These are phyloP conservation scores for Tetrapisispora namnaoensis DNA, from an alignment of 805 yeast genomes.

Conservation along the genomic window DNA sequence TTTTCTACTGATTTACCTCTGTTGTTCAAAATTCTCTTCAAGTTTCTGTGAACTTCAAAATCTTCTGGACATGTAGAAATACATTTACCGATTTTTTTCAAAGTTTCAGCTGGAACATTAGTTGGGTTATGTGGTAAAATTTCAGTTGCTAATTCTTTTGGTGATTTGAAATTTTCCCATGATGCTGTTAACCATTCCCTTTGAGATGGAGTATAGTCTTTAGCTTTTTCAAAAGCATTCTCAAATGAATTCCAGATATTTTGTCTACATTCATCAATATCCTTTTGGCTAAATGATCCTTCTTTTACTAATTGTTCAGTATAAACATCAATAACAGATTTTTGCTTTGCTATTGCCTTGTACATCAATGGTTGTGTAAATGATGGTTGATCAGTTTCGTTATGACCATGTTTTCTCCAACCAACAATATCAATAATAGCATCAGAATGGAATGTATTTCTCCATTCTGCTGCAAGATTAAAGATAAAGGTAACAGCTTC, in stretches of 20 bases:
- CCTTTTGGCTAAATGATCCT: conserved; percentile 82
- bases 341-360: conserved; percentile 78
- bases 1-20: conserved; percentile 79
- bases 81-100: conserved; percentile 68
- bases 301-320: conserved; percentile 69
- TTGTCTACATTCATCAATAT: conserved; percentile 89
- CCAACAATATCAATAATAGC: conserved; percentile 96
- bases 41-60: conserved; percentile 87
- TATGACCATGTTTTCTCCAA: conserved; percentile 98
- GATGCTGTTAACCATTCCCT: conserved; percentile 98
- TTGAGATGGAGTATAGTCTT: conserved; percentile 81
- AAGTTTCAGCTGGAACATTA: conserved; percentile 59
- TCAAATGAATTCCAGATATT: conserved; percentile 97
- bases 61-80: conserved; percentile 79
- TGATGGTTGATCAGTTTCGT: conserved; percentile 98
- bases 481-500: conserved; percentile 87
- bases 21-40: conserved; percentile 83
- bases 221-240: conserved; percentile 78
- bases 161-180: conserved; percentile 98
- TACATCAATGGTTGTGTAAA: conserved; percentile 99
- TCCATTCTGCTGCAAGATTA: conserved; percentile 97
- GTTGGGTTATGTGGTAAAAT: conserved; percentile 94
- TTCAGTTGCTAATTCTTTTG: conserved; percentile 92
- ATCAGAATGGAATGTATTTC: conserved; percentile 92
- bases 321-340: conserved; percentile 80